A percentile compares a stretch with the other conserved stretches of the same genome.
These are phyloP conservation scores for Termitomyces heimii DNA, from an alignment of 768 basidiomycete species.

Conservation along the genomic window DNA sequence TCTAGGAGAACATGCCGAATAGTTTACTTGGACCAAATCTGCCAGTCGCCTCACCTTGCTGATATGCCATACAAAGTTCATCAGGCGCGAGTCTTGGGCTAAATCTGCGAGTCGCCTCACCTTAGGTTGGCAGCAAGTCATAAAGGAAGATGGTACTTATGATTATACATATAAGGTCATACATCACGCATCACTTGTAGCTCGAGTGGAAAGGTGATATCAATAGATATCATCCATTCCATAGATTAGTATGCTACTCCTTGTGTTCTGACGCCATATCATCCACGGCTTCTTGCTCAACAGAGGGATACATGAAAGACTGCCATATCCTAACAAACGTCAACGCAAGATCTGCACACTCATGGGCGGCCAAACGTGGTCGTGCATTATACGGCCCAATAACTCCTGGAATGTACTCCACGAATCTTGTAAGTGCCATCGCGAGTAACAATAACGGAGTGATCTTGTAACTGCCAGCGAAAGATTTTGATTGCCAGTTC, in stretches of 20 bases:
- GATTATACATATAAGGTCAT: too few relatives aligned
- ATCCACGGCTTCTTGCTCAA: too few relatives aligned
- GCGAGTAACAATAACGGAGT: not conserved
- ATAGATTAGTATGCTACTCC: not conserved
- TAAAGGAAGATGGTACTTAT: too few relatives aligned
- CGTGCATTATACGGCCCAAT: slow-evolving; percentile 8
- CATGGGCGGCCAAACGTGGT: slow-evolving; percentile 4
- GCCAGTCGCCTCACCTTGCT: too few relatives aligned
- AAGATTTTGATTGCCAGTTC: slow-evolving; percentile 16
- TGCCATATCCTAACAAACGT: slow-evolving; percentile 3
- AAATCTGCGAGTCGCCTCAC: too few relatives aligned
- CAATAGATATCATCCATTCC: not conserved
- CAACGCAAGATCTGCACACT: not conserved
- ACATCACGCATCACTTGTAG: too few relatives aligned
- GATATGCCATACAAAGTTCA: too few relatives aligned
- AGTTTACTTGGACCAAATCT: too few relatives aligned
- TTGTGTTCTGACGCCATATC: not conserved
- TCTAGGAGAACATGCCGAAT: too few relatives aligned
- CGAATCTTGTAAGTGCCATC: not conserved
- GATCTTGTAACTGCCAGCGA: slow-evolving; percentile 18
- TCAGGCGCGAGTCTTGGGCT: too few relatives aligned
- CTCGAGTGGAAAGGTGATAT: too few relatives aligned
- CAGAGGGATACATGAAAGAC: slow-evolving; percentile 1
- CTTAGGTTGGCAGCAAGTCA: too few relatives aligned
- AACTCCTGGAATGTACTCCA: slow-evolving; percentile 6